Conservation (phyloP, 2,329 filamentous ascomycete species). For the Tolypocladium nubicola region DNA sequence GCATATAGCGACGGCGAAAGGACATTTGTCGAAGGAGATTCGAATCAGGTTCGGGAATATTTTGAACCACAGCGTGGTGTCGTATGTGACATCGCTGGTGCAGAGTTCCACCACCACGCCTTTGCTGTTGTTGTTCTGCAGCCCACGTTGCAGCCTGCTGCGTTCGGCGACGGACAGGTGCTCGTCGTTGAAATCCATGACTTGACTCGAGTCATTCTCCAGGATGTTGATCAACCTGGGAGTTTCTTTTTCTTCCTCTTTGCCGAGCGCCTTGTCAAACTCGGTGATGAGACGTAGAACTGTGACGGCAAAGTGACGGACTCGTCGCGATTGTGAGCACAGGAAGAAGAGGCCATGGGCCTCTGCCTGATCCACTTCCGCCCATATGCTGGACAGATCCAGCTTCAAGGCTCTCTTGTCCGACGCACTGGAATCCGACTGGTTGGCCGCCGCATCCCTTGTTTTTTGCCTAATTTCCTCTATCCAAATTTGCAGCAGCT, state of each 20-base stretch:
- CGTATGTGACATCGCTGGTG: constrained; percentile 89
- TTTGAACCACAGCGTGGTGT: constrained; percentile 94
- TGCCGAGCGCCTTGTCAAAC: constrained; percentile 81
- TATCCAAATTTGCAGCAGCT: constrained; percentile 93
- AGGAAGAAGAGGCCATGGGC: constrained; percentile 95
- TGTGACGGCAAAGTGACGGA: constrained; percentile 83
- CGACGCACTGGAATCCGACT: constrained; percentile 48
- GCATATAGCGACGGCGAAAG: constrained; percentile 81
- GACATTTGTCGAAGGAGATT: constrained; percentile 82
- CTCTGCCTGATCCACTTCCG: constrained; percentile 92
- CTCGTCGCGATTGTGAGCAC: constrained; percentile 86
- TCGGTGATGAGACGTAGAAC: constrained; percentile 87
- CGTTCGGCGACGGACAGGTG: constrained; percentile 84
- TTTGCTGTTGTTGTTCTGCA: constrained; percentile 72
- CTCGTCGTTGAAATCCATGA: constrained; percentile 89
- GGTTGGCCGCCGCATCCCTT: constrained; percentile 57
- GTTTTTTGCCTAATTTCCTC: constrained; percentile 88
- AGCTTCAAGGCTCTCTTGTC: constrained; percentile 68
- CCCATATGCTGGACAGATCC: constrained; percentile 79
- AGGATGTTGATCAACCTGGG: constrained; percentile 79
- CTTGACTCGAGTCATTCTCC: constrained; percentile 76
- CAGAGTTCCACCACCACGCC: constrained; percentile 88
- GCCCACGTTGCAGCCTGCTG: constrained; percentile 81
- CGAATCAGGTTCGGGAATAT: constrained; percentile 92
- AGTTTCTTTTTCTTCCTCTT: constrained; percentile 54